Percentiles rank a stretch among this genome's conserved stretches.
Conservation (phyloP, 257 asterid genomes). For the Craterostigma plantagineum region DNA sequence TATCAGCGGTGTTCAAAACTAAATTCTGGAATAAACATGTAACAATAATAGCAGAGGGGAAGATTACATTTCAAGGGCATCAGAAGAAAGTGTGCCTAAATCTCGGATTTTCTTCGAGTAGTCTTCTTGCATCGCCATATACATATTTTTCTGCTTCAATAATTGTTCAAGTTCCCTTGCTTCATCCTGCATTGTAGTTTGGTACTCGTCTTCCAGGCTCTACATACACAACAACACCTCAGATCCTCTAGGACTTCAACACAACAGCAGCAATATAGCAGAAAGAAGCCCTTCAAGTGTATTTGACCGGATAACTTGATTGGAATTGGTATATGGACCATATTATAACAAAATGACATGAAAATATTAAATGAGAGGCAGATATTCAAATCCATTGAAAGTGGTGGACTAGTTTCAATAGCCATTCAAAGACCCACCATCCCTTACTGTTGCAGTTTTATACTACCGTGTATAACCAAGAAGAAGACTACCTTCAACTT, state of each 20-base stretch:
- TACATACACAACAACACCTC: constrained; percentile 15
- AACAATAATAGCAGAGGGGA: too few species aligned
- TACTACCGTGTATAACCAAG: constrained; percentile 1
- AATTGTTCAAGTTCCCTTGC: constrained; percentile 83
- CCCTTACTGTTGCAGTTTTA: background rate
- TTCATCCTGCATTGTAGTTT: constrained; percentile 79
- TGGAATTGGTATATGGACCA: constrained; percentile 9
- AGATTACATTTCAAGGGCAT: constrained; percentile 90
- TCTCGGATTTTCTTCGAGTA: constrained; percentile 88
- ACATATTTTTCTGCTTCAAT: constrained; percentile 53
- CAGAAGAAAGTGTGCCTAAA: constrained; percentile 91
- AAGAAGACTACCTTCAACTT: constrained; percentile 41
- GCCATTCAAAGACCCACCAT: too few species aligned
- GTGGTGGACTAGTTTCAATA: too few species aligned
- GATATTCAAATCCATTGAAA: background rate
- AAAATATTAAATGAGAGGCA: constrained; percentile 6
- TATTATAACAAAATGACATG: background rate
- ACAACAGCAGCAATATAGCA: too few species aligned
- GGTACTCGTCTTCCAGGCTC: constrained; percentile 60
- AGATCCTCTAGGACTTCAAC: too few species aligned
- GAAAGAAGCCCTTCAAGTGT: too few species aligned
- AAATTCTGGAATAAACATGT: too few species aligned
- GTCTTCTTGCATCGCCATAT: constrained; percentile 80
- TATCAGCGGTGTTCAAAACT: background rate
- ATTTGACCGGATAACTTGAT: too few species aligned